Conservation (phyloP, 495 filamentous ascomycete genomes). For the Trichoderma gamsii region DNA sequence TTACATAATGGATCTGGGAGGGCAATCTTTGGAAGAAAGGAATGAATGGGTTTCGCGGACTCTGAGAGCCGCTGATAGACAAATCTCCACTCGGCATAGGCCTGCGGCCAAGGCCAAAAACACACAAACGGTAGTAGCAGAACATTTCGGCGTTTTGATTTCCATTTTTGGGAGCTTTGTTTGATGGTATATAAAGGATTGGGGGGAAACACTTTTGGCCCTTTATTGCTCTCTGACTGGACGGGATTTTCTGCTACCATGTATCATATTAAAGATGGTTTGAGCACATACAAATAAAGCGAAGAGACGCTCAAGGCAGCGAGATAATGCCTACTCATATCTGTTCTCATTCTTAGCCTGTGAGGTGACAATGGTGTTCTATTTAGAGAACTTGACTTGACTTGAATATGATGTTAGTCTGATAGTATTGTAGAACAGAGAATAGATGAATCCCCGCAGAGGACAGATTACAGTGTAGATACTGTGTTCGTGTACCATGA, state of each 20-base stretch:
- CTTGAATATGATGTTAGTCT: too few relatives aligned
- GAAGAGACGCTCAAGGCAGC: background rate
- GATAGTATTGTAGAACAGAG: too few relatives aligned
- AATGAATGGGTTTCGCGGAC: background rate
- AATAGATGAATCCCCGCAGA: too few relatives aligned
- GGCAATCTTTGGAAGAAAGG: background rate
- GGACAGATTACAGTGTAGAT: background rate
- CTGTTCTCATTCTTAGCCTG: too few relatives aligned
- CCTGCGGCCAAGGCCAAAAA: background rate
- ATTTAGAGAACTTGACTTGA: too few relatives aligned
- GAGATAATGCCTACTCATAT: background rate
- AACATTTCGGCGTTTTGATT: background rate
- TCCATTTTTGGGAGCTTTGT: background rate
- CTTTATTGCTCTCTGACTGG: background rate
- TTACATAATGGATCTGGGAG: constrained; percentile 1
- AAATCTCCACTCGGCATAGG: constrained; percentile 17
- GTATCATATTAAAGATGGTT: constrained; percentile 13
- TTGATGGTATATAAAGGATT: constrained; percentile 5
- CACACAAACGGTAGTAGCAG: constrained; percentile 10
- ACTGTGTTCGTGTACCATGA: background rate
- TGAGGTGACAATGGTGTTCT: too few relatives aligned
- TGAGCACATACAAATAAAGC: background rate
- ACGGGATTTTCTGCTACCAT: constrained; percentile 5
- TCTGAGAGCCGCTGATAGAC: constrained; percentile 13
- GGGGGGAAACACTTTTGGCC: background rate